Evolutionary conservation across 139 green algal species (phyloP).

Genomic region (Tetradesmus obliquus): DNA sequence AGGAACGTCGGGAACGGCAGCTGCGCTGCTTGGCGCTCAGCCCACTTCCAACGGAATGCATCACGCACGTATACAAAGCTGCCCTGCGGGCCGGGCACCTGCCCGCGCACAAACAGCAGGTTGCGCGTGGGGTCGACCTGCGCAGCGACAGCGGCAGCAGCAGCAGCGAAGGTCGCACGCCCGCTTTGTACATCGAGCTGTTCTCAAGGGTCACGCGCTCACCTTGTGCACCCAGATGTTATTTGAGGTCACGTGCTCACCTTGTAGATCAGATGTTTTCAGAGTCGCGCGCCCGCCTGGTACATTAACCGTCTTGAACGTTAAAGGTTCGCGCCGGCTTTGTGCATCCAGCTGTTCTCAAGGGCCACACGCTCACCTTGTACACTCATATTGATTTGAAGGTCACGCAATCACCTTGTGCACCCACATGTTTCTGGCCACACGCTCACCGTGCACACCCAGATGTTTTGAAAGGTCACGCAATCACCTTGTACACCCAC

Average conservation of each 20-base stretch:
- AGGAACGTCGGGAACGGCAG: slow-evolving; percentile 45
- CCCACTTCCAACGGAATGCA: slow-evolving; percentile 56
- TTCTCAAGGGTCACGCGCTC: not conserved
- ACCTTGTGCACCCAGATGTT: not conserved
- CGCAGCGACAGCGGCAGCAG: slow-evolving; percentile 36
- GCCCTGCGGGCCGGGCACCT: slow-evolving; percentile 91
- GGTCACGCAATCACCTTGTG: not conserved
- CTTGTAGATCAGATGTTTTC: not conserved
- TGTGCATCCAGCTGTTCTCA: not conserved
- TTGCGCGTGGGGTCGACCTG: slow-evolving; percentile 94
- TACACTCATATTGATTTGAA: not conserved
- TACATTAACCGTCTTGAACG: too few relatives aligned
- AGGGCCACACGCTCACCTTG: not conserved
- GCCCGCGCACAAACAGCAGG: slow-evolving; percentile 94
- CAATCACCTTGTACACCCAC: not conserved
- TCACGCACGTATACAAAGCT: slow-evolving; percentile 87
- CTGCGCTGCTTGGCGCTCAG: not conserved
- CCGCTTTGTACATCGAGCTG: not conserved
- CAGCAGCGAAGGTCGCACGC: not conserved
- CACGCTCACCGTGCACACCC: not conserved
- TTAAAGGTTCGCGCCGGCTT: not conserved
- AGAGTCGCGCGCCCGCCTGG: not conserved
- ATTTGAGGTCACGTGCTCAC: not conserved
- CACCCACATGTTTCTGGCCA: not conserved
- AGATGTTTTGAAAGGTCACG: not conserved